Base-by-base conservation (phyloP, 2,329 filamentous ascomycete genomes). In the Phyllosticta citribraziliensis region DNA sequence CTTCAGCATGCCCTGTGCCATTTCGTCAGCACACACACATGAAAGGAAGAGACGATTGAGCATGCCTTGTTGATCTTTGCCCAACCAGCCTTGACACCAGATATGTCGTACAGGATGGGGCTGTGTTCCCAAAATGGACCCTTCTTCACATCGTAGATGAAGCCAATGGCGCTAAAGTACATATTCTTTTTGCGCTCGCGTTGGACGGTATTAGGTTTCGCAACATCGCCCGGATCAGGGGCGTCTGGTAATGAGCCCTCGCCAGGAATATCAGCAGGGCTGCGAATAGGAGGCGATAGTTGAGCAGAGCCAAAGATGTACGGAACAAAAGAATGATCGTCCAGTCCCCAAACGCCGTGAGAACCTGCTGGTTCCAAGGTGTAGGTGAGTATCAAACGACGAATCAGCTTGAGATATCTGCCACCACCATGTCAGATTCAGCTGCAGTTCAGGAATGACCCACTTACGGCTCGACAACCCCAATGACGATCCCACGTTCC, bases 291-390 rank as follows among this genome's bases (percentile, higher is more conserved):
- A 0, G 91, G 87, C 10, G 88, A 88, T 51, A 95, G 80, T 71
- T 99, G 94, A 0, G 94, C 92, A 2, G 92, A 96, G 33, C 94
- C 94, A 65, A 97, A 92, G 61, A 99, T 90, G 73, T 97, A 99
- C 0, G 94, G 89, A 25, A 94, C 74, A 72, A 99, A 97, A 9
- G 86, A 92, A 75, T 99, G 93, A 73, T 99, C 94, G 71, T 99
- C 94, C n/a, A 99, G 81, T 20, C 94, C 94, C 94, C 94, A 99
- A 20, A 99, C 94, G 2, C 94, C 94, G 71, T 97, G 94, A 1
- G 93, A 96, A 2, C 94, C 94, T 5, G 94, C 94, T 3, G 94
- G 94, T 71, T 99, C 94, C 20, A 99, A 83, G 0, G 87, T 97
- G 72, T 97, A 99, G 2, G 87, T 93, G 57, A 90, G 79, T 67